phyloP scores from a whole-genome alignment of 768 basidiomycete species.

The Gymnopilus dilepis region DNA sequence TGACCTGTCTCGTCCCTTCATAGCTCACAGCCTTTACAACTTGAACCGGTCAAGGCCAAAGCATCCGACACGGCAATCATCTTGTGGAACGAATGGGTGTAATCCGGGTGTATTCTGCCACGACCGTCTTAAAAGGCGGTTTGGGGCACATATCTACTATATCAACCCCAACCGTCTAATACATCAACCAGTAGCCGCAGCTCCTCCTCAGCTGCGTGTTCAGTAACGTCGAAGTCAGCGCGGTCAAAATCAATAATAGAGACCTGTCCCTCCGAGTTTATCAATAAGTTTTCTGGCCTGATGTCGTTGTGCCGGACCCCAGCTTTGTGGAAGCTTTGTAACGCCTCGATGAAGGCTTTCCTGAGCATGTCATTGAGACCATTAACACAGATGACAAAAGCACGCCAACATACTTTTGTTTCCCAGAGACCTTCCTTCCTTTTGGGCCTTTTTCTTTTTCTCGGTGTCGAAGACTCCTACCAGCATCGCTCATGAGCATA shows the following conservation, averaged over 20 bases:
- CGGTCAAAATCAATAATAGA: slow-evolving; percentile 2
- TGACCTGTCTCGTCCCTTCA: no score
- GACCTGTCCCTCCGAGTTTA: background rate
- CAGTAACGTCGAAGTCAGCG: slow-evolving; percentile 8
- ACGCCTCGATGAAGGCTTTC: slow-evolving; percentile 14
- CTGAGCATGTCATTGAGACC: no score
- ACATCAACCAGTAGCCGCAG: background rate
- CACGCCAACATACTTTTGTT: no score
- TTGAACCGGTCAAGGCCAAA: no score
- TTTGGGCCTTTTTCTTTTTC: background rate
- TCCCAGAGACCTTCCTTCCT: background rate
- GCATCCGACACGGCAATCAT: no score
- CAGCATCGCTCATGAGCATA: background rate
- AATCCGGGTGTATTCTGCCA: no score
- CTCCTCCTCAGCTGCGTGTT: background rate
- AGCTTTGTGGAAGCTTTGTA: slow-evolving; percentile 28
- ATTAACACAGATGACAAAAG: no score
- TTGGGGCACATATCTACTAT: background rate
- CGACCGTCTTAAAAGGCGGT: no score
- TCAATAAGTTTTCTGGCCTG: slow-evolving; percentile 24
- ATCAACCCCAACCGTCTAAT: background rate
- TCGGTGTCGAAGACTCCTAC: background rate
- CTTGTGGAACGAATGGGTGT: no score
- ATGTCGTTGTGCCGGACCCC: slow-evolving; percentile 33
- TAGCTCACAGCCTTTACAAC: no score